Base-by-base conservation (phyloP, 1,139 yeast genomes). In the Yamadazyma atlantica region DNA sequence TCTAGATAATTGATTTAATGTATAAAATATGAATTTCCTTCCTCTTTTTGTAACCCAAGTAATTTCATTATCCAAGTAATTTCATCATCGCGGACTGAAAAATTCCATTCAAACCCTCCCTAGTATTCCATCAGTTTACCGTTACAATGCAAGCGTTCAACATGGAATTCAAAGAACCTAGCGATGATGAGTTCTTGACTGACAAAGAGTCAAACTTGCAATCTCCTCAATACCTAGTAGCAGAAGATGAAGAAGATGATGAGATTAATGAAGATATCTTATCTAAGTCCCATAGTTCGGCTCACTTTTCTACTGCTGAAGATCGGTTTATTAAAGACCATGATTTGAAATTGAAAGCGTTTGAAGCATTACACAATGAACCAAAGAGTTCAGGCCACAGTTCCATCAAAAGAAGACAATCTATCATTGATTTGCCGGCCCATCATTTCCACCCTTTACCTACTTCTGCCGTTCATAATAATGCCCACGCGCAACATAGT, bases 331-430 rank as follows among this genome's bases (percentile, higher is more conserved):
- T 82, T 51, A 77, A 76, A 54, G 88, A 82, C 41, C 80, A 83
- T 44, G 89, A 83, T 47, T 82, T 88, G 48, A 85, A 84, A 53
- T 58, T 80, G 38, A 71, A 75, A 46, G 87, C 92, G 0, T 68
- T 85, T 43, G 79, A 75, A 48, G 80, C 80, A 5, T 62, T 77
- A 34, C 72, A 68, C 35, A 44, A 42, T 15, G 46, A 40, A 35
- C 46, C 37, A 8, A 40, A 42, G 13, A 8, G 12, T n/a, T 7
- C 9, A 13, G 45, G 47, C 28, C n/a, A 26, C 9, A 42, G 50
- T 1, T 57, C 73, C 2, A 51, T 65, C 7, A 78, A 55, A 51
- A 77, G 71, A 75, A 81, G 56, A 55, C 75, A 55, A 25, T 68
- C 73, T 13, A 63, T 82, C 37, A 69, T 80, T 33, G 92, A 83